Percentiles rank a stretch among this genome's conserved stretches.
Evolutionary conservation across 176 grass and related monocot genomes (phyloP).

Genomic region (Triticum aestivum): DNA sequence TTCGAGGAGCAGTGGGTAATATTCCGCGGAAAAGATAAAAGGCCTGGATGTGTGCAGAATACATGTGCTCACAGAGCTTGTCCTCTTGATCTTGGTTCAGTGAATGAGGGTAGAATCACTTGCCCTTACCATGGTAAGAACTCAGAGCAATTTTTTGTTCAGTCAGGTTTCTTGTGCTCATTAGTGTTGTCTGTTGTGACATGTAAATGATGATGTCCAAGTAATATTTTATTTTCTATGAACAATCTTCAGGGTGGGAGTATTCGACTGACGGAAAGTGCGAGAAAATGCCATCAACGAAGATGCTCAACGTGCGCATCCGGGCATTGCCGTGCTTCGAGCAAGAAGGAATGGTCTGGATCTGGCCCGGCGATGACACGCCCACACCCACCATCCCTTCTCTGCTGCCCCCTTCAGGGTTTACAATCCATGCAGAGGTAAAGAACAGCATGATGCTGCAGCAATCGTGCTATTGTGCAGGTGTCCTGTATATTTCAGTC

Average conservation of each 20-base stretch:
- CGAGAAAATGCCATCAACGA: constrained; percentile 98
- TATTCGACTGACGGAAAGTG: constrained; percentile 91
- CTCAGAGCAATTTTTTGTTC: background rate
- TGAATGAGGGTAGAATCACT: constrained; percentile 89
- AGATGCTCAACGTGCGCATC: constrained; percentile 67
- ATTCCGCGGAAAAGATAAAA: constrained; percentile 85
- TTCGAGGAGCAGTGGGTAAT: constrained; percentile 97
- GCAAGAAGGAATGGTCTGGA: constrained; percentile 99
- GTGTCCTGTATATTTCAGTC: constrained; percentile 1
- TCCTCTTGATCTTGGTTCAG: constrained; percentile 94
- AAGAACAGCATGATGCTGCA: constrained; percentile 3
- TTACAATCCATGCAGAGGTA: constrained; percentile 92
- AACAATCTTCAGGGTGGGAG: constrained; percentile 83
- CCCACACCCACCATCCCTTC: constrained; percentile 73
- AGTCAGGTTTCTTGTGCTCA: background rate
- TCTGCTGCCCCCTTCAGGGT: constrained; percentile 79
- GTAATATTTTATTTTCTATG: constrained; percentile 7
- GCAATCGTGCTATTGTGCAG: background rate
- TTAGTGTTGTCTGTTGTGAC: background rate
- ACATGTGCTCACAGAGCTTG: constrained; percentile 98
- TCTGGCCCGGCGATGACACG: constrained; percentile 81
- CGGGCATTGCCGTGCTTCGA: constrained; percentile 85
- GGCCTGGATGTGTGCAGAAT: constrained; percentile 88
- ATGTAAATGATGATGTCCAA: background rate
- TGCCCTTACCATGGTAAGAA: constrained; percentile 96